These are phyloP conservation scores for Sclerotinia spermophila DNA, from an alignment of 2,329 filamentous ascomycete species.

Conservation along the genomic window DNA sequence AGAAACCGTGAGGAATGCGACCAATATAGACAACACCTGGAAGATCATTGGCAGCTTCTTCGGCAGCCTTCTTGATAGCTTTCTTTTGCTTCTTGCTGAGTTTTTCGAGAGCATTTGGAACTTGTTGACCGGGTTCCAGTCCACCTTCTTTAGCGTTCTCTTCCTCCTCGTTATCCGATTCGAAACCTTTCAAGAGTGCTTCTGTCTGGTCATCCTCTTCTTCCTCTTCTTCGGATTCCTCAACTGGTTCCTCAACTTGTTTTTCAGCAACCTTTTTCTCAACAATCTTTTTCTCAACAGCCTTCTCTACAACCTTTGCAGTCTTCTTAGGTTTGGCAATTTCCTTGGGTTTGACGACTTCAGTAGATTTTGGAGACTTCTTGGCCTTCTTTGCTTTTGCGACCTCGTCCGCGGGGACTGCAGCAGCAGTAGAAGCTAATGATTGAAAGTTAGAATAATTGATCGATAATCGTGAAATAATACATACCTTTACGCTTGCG, in stretches of 20 bases:
- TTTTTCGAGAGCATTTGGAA: constrained; percentile 28
- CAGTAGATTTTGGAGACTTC: constrained; percentile 32
- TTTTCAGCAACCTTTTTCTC: constrained; percentile 26
- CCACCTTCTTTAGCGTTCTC: constrained; percentile 41
- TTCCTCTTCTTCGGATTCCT: constrained; percentile 32
- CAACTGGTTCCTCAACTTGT: constrained; percentile 13
- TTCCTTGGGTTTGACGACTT: constrained; percentile 34
- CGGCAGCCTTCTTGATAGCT: constrained; percentile 44
- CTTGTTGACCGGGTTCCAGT: constrained; percentile 41
- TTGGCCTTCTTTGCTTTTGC: constrained; percentile 41
- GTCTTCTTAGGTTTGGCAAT: constrained; percentile 20
- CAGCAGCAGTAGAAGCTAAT: constrained; percentile 32
- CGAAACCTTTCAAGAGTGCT: constrained; percentile 52
- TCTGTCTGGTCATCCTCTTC: constrained; percentile 50
- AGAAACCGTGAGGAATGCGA: constrained; percentile 92
- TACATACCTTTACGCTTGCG: constrained; percentile 53
- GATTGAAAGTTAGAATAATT: constrained; percentile 19
- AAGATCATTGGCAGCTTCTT: constrained; percentile 46
- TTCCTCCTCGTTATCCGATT: constrained; percentile 40
- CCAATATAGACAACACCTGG: constrained; percentile 86
- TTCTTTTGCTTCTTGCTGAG: constrained; percentile 48
- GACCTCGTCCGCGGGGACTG: constrained; percentile 38
- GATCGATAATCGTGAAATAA: neutral
- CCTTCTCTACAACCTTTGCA: constrained; percentile 19
- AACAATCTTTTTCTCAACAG: constrained; percentile 23